These are phyloP conservation scores for Penicillium sp. DNA, from an alignment of 2,329 filamentous ascomycete species.

Conservation along the genomic window DNA sequence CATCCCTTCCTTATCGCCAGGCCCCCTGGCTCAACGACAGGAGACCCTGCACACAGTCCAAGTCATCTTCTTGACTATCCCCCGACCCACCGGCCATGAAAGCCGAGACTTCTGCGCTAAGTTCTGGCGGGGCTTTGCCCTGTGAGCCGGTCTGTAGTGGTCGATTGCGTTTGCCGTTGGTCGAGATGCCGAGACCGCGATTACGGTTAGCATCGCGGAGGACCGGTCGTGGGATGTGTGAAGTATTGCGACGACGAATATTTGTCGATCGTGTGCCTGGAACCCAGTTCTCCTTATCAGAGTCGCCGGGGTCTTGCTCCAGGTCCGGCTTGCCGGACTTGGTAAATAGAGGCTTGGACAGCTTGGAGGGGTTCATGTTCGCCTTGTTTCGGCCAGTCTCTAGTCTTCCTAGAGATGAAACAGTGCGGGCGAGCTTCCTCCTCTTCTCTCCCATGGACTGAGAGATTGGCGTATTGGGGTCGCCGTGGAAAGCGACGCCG, in stretches of 20 bases:
- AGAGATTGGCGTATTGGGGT: slow-evolving; percentile 53
- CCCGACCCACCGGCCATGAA: slow-evolving; percentile 65
- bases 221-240: slow-evolving; percentile 40
- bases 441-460: slow-evolving; percentile 53
- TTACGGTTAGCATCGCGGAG: slow-evolving; percentile 47
- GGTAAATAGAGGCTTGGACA: slow-evolving; percentile 23
- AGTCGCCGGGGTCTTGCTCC: slow-evolving; percentile 64
- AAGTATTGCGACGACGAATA: slow-evolving; percentile 39
- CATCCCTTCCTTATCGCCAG: slow-evolving; percentile 61
- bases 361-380: slow-evolving; percentile 31
- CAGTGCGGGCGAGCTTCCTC: slow-evolving; percentile 60
- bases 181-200: slow-evolving; percentile 26
- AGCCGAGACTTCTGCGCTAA: slow-evolving; percentile 65
- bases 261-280: slow-evolving; percentile 48
- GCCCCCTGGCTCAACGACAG: slow-evolving; percentile 88
- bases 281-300: slow-evolving; percentile 92
- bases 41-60: slow-evolving; percentile 87
- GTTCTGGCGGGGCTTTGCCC: slow-evolving; percentile 42
- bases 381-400: slow-evolving; percentile 51
- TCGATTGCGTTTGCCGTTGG: slow-evolving; percentile 32
- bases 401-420: slow-evolving; percentile 63
- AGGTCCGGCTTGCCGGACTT: slow-evolving; percentile 40
- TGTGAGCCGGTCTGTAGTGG: slow-evolving; percentile 30
- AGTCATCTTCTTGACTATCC: slow-evolving; percentile 72
- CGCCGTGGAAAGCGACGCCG: slow-evolving; percentile 36